These are phyloP conservation scores for Diaporthe capsici DNA, from an alignment of 2,329 filamentous ascomycete species.

Conservation along the genomic window DNA sequence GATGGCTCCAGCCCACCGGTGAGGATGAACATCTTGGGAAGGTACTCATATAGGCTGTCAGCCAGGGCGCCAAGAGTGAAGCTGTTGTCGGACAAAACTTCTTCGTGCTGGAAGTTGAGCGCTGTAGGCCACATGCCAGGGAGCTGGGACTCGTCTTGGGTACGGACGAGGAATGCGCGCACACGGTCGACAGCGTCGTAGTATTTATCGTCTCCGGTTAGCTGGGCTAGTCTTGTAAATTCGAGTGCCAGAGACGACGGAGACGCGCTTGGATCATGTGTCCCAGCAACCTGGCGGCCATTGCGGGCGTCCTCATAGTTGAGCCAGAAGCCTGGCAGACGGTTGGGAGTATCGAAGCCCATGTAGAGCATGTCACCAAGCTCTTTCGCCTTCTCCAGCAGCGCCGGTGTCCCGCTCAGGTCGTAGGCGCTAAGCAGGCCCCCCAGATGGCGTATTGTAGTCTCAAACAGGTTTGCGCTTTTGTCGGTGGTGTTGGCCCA, in stretches of 20 bases:
- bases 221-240: conserved; percentile 78
- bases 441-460: conserved; percentile 90
- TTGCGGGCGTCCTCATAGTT: conserved; percentile 61
- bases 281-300: conserved; percentile 52
- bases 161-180: conserved; percentile 76
- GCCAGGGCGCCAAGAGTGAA: conserved; percentile 68
- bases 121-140: conserved; percentile 83
- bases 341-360: conserved; percentile 64
- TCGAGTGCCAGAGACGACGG: conserved; percentile 77
- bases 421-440: conserved; percentile 90
- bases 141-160: conserved; percentile 77
- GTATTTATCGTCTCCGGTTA: conserved; percentile 78
- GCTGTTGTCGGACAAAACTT: conserved; percentile 52
- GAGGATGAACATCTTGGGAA: conserved; percentile 74
- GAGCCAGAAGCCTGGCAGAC: conserved; percentile 69
- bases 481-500: conserved; percentile 82
- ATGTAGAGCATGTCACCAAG: conserved; percentile 82
- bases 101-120: conserved; percentile 70
- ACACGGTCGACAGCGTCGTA: conserved; percentile 76
- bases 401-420: conserved; percentile 77
- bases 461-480: conserved; percentile 85
- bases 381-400: conserved; percentile 84
- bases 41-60: conserved; percentile 72
- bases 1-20: conserved; percentile 73
- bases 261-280: conserved; percentile 54